Conservation (phyloP, 306 rosid genomes). For the Spatholobus suberectus region DNA sequence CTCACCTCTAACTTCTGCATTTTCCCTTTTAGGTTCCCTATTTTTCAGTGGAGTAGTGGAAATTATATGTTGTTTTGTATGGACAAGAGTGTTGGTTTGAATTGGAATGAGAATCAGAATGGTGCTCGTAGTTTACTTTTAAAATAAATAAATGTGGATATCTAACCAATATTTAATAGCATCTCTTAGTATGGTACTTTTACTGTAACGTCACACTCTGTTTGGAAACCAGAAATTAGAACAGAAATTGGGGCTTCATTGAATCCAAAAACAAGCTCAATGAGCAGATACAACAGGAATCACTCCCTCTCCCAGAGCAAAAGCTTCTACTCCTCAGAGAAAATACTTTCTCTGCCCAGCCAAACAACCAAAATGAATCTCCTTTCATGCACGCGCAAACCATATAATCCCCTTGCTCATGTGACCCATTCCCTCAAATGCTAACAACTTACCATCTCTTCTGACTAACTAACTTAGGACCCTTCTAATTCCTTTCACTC, state of each 20-base stretch:
- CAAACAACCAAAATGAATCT: not conserved
- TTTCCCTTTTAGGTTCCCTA: not conserved
- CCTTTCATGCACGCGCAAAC: not conserved
- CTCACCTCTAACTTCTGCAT: not conserved
- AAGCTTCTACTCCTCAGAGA: not conserved
- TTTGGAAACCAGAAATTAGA: not conserved
- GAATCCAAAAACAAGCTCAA: not conserved
- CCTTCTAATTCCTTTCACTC: not conserved
- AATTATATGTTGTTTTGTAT: not conserved
- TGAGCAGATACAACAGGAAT: not conserved
- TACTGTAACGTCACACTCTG: not conserved
- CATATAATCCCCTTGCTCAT: not conserved
- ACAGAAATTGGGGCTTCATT: not conserved
- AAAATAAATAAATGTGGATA: not conserved
- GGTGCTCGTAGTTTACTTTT: not conserved
- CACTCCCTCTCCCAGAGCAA: no score
- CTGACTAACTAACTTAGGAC: not conserved
- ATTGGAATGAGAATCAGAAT: not conserved
- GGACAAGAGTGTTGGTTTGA: not conserved
- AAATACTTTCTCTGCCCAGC: not conserved
- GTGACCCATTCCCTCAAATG: not conserved
- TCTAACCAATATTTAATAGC: not conserved
- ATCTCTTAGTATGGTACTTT: not conserved
- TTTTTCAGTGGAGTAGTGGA: not conserved
- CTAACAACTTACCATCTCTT: not conserved